These are phyloP conservation scores for Paramecium pentaurelia DNA, from an alignment of 73 alveolate genomes.

Conservation along the genomic window DNA sequence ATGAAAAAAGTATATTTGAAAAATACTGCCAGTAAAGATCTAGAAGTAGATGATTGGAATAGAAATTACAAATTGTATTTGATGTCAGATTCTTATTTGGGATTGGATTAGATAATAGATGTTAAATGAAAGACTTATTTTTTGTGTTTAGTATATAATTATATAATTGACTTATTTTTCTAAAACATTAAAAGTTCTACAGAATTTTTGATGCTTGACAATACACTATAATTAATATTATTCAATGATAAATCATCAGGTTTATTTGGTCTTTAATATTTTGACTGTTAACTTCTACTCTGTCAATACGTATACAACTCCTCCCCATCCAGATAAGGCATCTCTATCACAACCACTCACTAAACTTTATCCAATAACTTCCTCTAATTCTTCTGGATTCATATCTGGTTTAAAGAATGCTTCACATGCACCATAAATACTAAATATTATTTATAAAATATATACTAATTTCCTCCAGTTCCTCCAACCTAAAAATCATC, in stretches of 20 bases:
- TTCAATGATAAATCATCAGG: slow-evolving; percentile 35
- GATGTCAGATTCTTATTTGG: slow-evolving; percentile 53
- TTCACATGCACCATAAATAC: slow-evolving; percentile 89
- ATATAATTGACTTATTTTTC: neutral
- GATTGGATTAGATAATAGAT: slow-evolving; percentile 20
- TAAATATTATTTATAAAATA: slow-evolving; percentile 10
- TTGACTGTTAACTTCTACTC: slow-evolving; percentile 44
- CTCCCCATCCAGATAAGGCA: slow-evolving; percentile 97
- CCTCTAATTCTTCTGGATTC: slow-evolving; percentile 88
- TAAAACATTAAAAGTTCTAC: neutral
- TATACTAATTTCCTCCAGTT: slow-evolving; percentile 89
- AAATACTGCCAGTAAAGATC: neutral
- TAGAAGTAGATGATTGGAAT: neutral
- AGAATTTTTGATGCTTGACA: neutral
- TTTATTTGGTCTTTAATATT: slow-evolving; percentile 52
- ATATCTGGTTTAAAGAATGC: slow-evolving; percentile 85
- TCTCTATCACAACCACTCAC: slow-evolving; percentile 94
- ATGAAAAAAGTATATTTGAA: slow-evolving; percentile 6
- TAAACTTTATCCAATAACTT: slow-evolving; percentile 85
- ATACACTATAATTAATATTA: neutral
- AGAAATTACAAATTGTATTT: neutral
- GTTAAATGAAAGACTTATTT: neutral
- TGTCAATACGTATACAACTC: slow-evolving; percentile 81
- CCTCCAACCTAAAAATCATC: slow-evolving; percentile 81
- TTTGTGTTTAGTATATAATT: neutral